These are phyloP conservation scores for Fusarium aywerte DNA, from an alignment of 2,329 filamentous ascomycete species.

Conservation along the genomic window DNA sequence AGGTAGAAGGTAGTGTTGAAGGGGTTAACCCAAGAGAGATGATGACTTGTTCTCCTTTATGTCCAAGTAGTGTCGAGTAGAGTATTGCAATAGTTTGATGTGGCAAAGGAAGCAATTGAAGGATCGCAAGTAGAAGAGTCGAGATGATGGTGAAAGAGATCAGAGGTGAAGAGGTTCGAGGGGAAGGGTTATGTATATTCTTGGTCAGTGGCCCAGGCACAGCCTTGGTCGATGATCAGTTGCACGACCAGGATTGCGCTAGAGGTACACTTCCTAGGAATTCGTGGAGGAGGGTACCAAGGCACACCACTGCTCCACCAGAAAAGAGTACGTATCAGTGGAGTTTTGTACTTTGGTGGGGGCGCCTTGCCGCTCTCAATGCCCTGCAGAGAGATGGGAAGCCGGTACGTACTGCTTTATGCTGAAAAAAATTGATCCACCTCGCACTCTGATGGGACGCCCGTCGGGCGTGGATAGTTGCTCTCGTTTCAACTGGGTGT, in stretches of 20 bases:
- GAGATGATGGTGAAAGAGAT: constrained; percentile 37
- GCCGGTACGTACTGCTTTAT: constrained; percentile 34
- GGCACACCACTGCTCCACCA: constrained; percentile 41
- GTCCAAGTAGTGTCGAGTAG: constrained; percentile 31
- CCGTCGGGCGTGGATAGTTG: constrained; percentile 34
- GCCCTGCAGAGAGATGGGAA: constrained; percentile 48
- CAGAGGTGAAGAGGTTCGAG: constrained; percentile 36
- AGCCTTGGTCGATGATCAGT: constrained; percentile 48
- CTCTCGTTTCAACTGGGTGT: constrained; percentile 35
- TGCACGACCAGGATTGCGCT: constrained; percentile 41
- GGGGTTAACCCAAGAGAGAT: constrained; percentile 21
- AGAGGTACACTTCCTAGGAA: constrained; percentile 48
- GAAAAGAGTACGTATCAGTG: constrained; percentile 28
- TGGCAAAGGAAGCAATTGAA: constrained; percentile 39
- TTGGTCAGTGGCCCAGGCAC: constrained; percentile 43
- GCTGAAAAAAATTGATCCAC: constrained; percentile 25
- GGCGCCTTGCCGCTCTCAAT: constrained; percentile 40
- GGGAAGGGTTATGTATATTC: constrained; percentile 48
- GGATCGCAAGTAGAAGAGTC: constrained; percentile 30
- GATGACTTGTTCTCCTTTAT: constrained; percentile 18
- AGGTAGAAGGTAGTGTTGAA: constrained; percentile 13
- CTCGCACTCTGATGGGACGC: constrained; percentile 31
- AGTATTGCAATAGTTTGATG: constrained; percentile 24
- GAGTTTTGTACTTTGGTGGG: constrained; percentile 37
- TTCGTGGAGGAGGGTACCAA: constrained; percentile 47